Percentiles rank a stretch among this genome's conserved stretches.
Conservation (phyloP, 768 basidiomycete species). For the Flagelloscypha sp. region DNA sequence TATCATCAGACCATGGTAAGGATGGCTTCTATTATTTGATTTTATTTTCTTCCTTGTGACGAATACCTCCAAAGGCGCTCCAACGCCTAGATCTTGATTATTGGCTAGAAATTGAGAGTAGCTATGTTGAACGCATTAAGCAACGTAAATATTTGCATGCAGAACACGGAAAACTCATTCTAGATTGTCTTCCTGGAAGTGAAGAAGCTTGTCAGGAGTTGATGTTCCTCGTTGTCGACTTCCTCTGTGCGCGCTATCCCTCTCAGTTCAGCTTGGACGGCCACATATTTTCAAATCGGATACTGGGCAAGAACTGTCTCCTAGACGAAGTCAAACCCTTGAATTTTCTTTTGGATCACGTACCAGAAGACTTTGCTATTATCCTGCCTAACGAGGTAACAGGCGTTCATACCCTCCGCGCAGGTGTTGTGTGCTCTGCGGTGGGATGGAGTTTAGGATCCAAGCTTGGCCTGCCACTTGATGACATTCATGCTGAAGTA, state of each 20-base stretch:
- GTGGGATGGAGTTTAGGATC: conserved; percentile 40
- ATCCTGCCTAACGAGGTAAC: conserved; percentile 32
- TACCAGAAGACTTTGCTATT: conserved; percentile 46
- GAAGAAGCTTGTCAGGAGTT: conserved; percentile 42
- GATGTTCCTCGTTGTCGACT: conserved; percentile 49
- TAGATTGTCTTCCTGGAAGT: conserved; percentile 41
- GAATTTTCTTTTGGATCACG: conserved; percentile 37
- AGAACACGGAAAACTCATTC: conserved; percentile 29
- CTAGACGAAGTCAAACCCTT: conserved; percentile 26
- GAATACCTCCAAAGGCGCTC: conserved; percentile 24
- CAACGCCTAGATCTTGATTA: conserved; percentile 43
- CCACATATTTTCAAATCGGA: conserved; percentile 31
- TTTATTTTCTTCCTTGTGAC: not conserved
- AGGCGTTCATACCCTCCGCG: conserved; percentile 36
- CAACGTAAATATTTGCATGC: conserved; percentile 33
- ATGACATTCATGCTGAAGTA: conserved; percentile 38
- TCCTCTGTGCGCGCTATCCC: conserved; percentile 49
- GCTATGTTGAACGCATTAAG: conserved; percentile 34
- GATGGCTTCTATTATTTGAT: conserved; percentile 8
- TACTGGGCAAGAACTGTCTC: conserved; percentile 26
- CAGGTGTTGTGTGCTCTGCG: conserved; percentile 37
- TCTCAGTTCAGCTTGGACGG: conserved; percentile 35
- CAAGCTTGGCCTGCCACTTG: conserved; percentile 40
- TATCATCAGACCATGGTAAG: conserved; percentile 52
- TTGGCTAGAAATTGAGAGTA: conserved; percentile 51